Evolutionary conservation across 352 stramenopile species (phyloP).

Genomic region (Phytopythium mirpurense): DNA sequence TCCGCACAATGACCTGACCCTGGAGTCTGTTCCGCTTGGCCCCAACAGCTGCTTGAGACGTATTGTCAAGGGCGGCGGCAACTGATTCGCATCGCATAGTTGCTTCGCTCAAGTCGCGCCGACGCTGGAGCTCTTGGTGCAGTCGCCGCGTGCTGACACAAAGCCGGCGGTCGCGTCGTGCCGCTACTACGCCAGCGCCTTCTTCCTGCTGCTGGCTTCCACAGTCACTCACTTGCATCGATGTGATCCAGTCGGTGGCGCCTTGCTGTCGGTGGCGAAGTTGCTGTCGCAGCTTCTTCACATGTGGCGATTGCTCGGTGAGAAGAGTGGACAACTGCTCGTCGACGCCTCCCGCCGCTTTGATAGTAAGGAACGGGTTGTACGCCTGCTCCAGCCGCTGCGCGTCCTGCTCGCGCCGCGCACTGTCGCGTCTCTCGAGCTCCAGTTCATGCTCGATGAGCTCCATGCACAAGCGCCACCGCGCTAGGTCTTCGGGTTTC

Average conservation of each 20-base stretch:
- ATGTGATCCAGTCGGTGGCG: conserved; percentile 5
- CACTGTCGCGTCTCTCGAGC: conserved; percentile 20
- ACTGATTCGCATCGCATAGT: conserved; percentile 27
- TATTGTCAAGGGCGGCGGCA: background rate
- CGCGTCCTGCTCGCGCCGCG: conserved; percentile 14
- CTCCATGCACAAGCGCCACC: conserved; percentile 20
- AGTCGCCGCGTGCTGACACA: conserved; percentile 31
- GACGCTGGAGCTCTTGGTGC: conserved; percentile 26
- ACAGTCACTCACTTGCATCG: background rate
- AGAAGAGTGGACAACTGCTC: conserved; percentile 34
- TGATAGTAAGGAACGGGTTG: conserved; percentile 56
- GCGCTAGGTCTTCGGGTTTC: background rate
- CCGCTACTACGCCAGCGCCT: background rate
- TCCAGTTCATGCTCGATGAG: conserved; percentile 30
- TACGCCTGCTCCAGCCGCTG: conserved; percentile 22
- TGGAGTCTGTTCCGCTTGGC: conserved; percentile 34
- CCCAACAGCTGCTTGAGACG: conserved; percentile 2
- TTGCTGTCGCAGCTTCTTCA: conserved; percentile 23
- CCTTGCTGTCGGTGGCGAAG: conserved; percentile 56
- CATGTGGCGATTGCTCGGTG: conserved; percentile 16
- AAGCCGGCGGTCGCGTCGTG: background rate
- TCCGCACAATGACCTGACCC: conserved; percentile 40
- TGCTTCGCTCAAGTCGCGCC: conserved; percentile 20
- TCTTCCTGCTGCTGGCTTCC: background rate
- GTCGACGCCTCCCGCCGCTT: conserved; percentile 43